A percentile compares a stretch with the other conserved stretches of the same genome.
Conservation (phyloP, 2,329 filamentous ascomycete species). For the Clarireedia paspali region DNA sequence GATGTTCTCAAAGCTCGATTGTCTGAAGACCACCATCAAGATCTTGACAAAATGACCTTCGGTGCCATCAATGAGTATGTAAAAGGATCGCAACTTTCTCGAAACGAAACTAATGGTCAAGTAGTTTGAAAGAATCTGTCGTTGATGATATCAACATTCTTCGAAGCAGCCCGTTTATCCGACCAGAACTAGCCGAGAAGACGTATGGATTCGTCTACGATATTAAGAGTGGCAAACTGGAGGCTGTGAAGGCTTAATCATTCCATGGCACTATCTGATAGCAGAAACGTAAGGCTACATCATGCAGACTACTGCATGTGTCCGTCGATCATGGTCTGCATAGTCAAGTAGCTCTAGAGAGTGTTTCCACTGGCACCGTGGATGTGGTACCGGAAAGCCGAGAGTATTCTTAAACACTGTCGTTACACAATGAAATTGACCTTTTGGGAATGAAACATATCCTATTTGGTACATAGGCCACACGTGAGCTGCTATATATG, state of each 20-base stretch:
- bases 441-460: too few relatives aligned
- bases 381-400: too few relatives aligned
- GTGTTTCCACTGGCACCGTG: too few relatives aligned
- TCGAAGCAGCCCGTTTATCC: slow-evolving; percentile 16
- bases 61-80: slow-evolving; percentile 23
- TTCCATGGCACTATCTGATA: neutral
- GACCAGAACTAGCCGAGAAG: slow-evolving; percentile 19
- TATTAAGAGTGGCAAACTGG: slow-evolving; percentile 21
- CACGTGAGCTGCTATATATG: too few relatives aligned
- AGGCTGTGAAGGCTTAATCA: neutral
- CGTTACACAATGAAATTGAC: too few relatives aligned
- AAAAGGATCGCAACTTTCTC: neutral
- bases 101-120: neutral
- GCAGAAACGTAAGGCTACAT: too few relatives aligned
- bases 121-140: slow-evolving; percentile 19
- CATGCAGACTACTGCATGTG: too few relatives aligned
- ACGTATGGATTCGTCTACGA: slow-evolving; percentile 20
- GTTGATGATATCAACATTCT: slow-evolving; percentile 22
- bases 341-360: too few relatives aligned
- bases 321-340: too few relatives aligned
- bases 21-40: slow-evolving; percentile 9
- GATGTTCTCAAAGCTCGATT: slow-evolving; percentile 17
- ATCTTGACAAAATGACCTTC: slow-evolving; percentile 22
- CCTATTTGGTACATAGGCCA: too few relatives aligned
- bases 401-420: too few relatives aligned